Conservation (phyloP, 345 rosid species). For the Populus deltoides region DNA sequence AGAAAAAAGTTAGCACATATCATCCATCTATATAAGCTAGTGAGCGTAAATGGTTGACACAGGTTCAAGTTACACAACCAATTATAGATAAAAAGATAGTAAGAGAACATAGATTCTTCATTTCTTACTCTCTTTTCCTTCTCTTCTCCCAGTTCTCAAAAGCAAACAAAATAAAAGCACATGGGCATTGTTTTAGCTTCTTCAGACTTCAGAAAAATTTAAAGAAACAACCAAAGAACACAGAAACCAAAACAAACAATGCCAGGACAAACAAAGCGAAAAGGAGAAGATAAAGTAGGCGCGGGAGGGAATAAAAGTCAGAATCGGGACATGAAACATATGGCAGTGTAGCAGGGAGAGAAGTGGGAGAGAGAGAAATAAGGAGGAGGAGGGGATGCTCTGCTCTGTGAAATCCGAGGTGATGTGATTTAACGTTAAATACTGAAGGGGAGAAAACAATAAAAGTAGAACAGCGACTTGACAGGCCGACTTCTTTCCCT, state of each 20-base stretch:
- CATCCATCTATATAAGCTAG: neutral
- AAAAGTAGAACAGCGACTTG: conserved; percentile 48
- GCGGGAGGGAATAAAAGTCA: neutral
- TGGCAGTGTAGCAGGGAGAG: neutral
- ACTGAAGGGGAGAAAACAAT: conserved; percentile 24
- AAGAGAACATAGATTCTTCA: neutral
- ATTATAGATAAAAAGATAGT: neutral
- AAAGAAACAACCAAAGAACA: neutral
- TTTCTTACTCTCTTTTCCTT: neutral
- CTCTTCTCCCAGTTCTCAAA: conserved; percentile 17
- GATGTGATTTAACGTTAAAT: conserved; percentile 64
- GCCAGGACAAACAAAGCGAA: conserved; percentile 12
- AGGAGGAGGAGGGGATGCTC: neutral
- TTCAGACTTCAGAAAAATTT: neutral
- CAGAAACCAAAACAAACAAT: neutral
- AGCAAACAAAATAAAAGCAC: conserved; percentile 30
- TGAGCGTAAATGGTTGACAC: neutral
- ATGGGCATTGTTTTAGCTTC: conserved; percentile 29
- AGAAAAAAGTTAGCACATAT: neutral
- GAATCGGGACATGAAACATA: neutral
- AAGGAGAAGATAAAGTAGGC: neutral
- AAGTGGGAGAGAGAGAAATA: neutral
- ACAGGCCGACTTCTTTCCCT: conserved; percentile 45
- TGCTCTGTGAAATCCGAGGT: conserved; percentile 23
- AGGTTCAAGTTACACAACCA: neutral